Conservation (phyloP, 495 filamentous ascomycete genomes). For the Tetracladium setigerum region DNA sequence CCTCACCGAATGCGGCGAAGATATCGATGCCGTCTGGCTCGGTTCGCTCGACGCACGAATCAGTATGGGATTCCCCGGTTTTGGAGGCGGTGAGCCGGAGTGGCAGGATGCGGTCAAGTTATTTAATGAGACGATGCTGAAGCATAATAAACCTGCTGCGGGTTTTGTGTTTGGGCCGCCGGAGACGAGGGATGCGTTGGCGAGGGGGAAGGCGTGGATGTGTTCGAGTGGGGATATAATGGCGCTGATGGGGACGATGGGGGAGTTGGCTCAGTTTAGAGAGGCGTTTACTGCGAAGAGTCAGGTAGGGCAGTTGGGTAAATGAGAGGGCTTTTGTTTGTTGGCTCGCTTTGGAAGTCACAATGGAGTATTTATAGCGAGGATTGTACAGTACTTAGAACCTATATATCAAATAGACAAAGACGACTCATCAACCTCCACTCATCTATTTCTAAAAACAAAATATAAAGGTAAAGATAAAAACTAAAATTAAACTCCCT, state of each 20-base stretch:
- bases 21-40: constrained; percentile 38
- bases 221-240: constrained; percentile 21
- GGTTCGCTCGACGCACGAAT: constrained; percentile 34
- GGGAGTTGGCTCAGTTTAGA: constrained; percentile 5
- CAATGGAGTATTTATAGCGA: no score
- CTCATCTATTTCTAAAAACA: no score
- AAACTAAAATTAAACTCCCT: no score
- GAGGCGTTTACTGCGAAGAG: not conserved
- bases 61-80: constrained; percentile 29
- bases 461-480: no score
- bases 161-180: constrained; percentile 20
- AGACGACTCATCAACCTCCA: no score
- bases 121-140: constrained; percentile 28
- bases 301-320: no score
- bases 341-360: no score
- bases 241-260: constrained; percentile 16
- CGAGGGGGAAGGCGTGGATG: constrained; percentile 20
- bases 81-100: constrained; percentile 29
- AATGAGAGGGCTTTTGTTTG: no score
- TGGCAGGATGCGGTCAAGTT: constrained; percentile 28
- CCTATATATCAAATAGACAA: no score
- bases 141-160: constrained; percentile 33
- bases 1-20: constrained; percentile 31
- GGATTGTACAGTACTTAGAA: no score
- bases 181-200: constrained; percentile 17